Evolutionary conservation across 2,329 filamentous ascomycete genomes (phyloP), one percentile per base, ranked within the genome.

Genomic region (Penicillium verrucosum): DNA sequence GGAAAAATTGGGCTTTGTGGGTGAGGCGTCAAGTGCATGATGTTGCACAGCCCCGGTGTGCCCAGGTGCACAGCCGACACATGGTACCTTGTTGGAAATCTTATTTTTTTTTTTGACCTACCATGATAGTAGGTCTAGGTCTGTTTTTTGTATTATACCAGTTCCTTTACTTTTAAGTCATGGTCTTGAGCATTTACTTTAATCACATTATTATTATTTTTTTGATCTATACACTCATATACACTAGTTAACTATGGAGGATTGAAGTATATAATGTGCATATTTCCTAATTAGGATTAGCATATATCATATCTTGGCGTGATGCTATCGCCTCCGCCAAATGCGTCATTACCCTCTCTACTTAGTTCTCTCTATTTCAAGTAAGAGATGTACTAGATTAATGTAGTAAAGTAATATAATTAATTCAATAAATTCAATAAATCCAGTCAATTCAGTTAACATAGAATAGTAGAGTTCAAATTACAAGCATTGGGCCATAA

Each of bases 1-100:
- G 3, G 83, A 99, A 77, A 86, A 89, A 8, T 73, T 99, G 57
- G 94, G 93, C 1, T 86, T 82, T 69, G 88, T 96, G 11, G 80
- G 14, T 16, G 63, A 61, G 27, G 56, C 43, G 14, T 59, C 36
- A 61, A 30, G n/a, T 27, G 40, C 25, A 18, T 40, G 32, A 40
- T 36, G 41, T 56, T 41, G 48, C 48, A 52, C 53, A 51, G 53
- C 25, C 21, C 21, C 21, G 21, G 21, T 21, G 21, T 3, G 21
- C 53, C 53, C 53, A 25, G 18, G 27, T 54, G 45, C 53, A 40
- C 50, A 46, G 37, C 29, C 48, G 12, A 25, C 29, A 46, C 18
- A 14, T 27, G 32, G 9, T 25, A 16, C 27, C 37, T 51, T 18
- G 9, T 36, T 34, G 14, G 1, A 21, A 34, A 16, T 21, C 2